Evolutionary conservation across 2,329 filamentous ascomycete species (phyloP).

Genomic region (Chrysoporthe puriensis): DNA sequence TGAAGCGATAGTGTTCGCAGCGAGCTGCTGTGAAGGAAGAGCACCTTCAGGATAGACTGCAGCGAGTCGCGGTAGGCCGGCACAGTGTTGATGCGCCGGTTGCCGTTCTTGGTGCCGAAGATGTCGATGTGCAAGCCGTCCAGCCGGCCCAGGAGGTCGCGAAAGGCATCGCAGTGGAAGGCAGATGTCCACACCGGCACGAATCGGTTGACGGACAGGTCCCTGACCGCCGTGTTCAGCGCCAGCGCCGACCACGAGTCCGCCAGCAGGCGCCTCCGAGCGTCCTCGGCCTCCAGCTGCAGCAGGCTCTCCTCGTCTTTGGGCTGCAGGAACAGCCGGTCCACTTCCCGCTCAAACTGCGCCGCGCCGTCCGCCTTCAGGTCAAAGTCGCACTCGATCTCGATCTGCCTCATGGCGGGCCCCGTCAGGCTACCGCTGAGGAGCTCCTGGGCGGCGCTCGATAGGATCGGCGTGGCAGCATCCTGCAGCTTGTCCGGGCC

Average conservation of each 20-base stretch:
- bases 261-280: slow-evolving; percentile 25
- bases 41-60: slow-evolving; percentile 26
- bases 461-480: slow-evolving; percentile 14
- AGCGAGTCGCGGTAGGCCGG: slow-evolving; percentile 26
- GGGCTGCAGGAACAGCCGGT: slow-evolving; percentile 20
- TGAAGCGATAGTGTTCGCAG: slow-evolving; percentile 22
- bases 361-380: slow-evolving; percentile 8
- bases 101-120: slow-evolving; percentile 23
- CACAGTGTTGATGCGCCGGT: slow-evolving; percentile 27
- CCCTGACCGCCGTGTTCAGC: slow-evolving; percentile 19
- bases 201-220: slow-evolving; percentile 22
- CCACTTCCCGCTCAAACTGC: slow-evolving; percentile 19
- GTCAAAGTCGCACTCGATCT: slow-evolving; percentile 24
- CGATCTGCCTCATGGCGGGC: slow-evolving; percentile 17
- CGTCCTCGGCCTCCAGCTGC: slow-evolving; percentile 27
- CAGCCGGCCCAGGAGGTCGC: slow-evolving; percentile 18
- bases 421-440: slow-evolving; percentile 23
- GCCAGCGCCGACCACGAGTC: slow-evolving; percentile 26
- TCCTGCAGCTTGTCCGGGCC: slow-evolving; percentile 10
- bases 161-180: slow-evolving; percentile 22
- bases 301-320: slow-evolving; percentile 25
- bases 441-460: slow-evolving; percentile 22
- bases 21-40: slow-evolving; percentile 27
- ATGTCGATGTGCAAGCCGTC: slow-evolving; percentile 24
- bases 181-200: slow-evolving; percentile 26